Conservation (phyloP, 805 yeast species). For the Brettanomyces sp. region DNA sequence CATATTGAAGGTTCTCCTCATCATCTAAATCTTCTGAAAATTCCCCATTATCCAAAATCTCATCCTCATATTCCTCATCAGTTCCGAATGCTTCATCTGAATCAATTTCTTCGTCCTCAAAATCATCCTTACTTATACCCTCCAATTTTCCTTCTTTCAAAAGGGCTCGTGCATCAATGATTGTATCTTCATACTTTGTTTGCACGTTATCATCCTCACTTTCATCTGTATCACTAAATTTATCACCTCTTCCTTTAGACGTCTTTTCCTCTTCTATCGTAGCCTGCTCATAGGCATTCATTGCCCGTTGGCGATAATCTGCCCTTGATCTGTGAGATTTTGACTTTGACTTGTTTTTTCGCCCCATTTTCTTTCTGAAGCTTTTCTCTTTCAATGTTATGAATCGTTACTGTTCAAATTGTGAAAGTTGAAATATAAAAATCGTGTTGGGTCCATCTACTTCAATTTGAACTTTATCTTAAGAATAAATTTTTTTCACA, state of each 20-base stretch:
- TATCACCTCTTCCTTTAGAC: conserved; percentile 2
- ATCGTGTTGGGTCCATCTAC: no score
- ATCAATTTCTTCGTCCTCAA: conserved; percentile 30
- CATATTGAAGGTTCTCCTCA: conserved; percentile 52
- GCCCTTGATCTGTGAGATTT: conserved; percentile 1
- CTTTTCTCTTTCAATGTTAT: no score
- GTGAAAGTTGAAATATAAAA: no score
- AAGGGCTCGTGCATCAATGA: conserved; percentile 27
- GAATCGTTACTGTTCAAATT: no score
- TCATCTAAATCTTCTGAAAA: conserved; percentile 51
- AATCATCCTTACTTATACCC: conserved; percentile 21
- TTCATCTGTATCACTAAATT: not conserved
- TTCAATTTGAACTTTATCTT: no score
- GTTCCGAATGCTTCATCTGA: conserved; percentile 88
- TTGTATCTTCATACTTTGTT: conserved; percentile 16
- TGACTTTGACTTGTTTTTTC: conserved; percentile 7
- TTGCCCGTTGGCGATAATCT: conserved; percentile 12
- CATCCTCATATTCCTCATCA: conserved; percentile 55
- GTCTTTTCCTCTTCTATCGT: conserved; percentile 10
- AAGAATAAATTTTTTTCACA: no score
- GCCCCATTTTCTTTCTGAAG: not conserved
- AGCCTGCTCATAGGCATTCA: conserved; percentile 23
- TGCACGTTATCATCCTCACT: not conserved
- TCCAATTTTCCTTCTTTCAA: conserved; percentile 12
- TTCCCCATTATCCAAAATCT: conserved; percentile 59